Evolutionary conservation across 768 basidiomycete species (phyloP).

Genomic region (Pleurotus cornucopiae): DNA sequence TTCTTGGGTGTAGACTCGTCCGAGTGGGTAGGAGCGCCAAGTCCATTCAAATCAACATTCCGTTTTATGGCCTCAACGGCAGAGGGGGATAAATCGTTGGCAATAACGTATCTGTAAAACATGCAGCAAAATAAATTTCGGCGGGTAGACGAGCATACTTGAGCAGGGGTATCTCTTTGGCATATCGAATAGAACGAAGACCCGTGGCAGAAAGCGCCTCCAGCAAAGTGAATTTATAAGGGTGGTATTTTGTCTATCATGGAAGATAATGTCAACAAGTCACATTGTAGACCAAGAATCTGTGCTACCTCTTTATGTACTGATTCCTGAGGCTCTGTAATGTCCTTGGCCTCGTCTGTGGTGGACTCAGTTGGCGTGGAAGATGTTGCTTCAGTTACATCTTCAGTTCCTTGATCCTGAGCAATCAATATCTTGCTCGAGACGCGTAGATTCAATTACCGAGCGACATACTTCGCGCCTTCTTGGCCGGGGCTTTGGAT

Average conservation of each 20-base stretch:
- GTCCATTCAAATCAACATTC: constrained; percentile 80
- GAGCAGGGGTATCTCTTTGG: constrained; percentile 90
- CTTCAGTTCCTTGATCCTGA: constrained; percentile 4
- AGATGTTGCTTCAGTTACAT: not conserved
- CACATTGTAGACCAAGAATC: not conserved
- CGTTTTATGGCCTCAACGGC: constrained; percentile 83
- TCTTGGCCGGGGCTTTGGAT: constrained; percentile 35
- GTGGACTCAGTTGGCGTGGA: not conserved
- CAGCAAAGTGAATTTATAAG: constrained; percentile 71
- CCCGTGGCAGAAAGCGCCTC: constrained; percentile 97
- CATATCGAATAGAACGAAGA: constrained; percentile 92
- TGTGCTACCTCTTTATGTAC: constrained; percentile 6
- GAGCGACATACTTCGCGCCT: constrained; percentile 38
- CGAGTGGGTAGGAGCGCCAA: constrained; percentile 36
- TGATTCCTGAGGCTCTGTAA: not conserved
- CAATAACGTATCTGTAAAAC: constrained; percentile 75
- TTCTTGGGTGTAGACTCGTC: constrained; percentile 12
- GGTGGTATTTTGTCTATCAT: constrained; percentile 37
- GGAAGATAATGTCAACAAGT: not conserved
- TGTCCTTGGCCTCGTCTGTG: not conserved
- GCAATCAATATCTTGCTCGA: not conserved
- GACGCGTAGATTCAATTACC: not conserved
- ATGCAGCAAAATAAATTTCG: constrained; percentile 8
- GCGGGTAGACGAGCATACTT: constrained; percentile 48
- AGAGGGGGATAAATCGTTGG: constrained; percentile 85